A percentile compares a stretch with the other conserved stretches of the same genome.
Evolutionary conservation across 768 basidiomycete species (phyloP).

Genomic region (Tulasnella sp.): DNA sequence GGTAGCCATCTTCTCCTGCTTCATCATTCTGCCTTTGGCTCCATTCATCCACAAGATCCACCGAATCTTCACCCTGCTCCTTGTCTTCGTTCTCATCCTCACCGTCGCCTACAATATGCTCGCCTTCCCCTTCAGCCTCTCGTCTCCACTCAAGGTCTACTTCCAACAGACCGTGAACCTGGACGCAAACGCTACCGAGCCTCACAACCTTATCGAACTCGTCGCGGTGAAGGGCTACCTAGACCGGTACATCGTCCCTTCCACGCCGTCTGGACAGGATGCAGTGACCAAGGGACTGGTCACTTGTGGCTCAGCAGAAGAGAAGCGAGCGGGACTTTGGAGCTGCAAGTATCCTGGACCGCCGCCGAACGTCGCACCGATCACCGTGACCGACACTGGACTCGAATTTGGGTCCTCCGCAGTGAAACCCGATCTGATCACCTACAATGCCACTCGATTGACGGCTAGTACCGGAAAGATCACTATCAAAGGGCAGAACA

Average conservation of each 20-base stretch:
- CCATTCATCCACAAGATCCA: slow-evolving; percentile 52
- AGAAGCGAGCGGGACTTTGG: neutral
- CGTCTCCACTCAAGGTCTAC: slow-evolving; percentile 54
- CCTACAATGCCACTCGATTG: slow-evolving; percentile 29
- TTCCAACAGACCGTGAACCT: slow-evolving; percentile 55
- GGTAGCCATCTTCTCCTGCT: slow-evolving; percentile 35
- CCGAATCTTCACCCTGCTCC: slow-evolving; percentile 26
- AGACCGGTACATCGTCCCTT: slow-evolving; percentile 32
- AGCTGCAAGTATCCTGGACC: slow-evolving; percentile 38
- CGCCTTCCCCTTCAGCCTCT: slow-evolving; percentile 50
- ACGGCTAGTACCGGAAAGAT: slow-evolving; percentile 38
- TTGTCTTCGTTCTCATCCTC: slow-evolving; percentile 33
- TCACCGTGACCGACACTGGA: neutral
- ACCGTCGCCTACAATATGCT: slow-evolving; percentile 33
- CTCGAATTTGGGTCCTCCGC: neutral
- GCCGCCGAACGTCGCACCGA: slow-evolving; percentile 26
- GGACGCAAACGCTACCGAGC: slow-evolving; percentile 15
- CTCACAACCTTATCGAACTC: slow-evolving; percentile 19
- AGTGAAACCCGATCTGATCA: slow-evolving; percentile 29
- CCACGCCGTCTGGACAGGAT: slow-evolving; percentile 40
- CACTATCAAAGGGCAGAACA: slow-evolving; percentile 43
- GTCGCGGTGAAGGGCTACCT: slow-evolving; percentile 30
- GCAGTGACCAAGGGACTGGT: slow-evolving; percentile 19
- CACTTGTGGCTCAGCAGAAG: slow-evolving; percentile 29
- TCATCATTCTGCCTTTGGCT: slow-evolving; percentile 47